These are phyloP conservation scores for Emmonsiellopsis sp. DNA, from an alignment of 2,329 filamentous ascomycete species.

Conservation along the genomic window DNA sequence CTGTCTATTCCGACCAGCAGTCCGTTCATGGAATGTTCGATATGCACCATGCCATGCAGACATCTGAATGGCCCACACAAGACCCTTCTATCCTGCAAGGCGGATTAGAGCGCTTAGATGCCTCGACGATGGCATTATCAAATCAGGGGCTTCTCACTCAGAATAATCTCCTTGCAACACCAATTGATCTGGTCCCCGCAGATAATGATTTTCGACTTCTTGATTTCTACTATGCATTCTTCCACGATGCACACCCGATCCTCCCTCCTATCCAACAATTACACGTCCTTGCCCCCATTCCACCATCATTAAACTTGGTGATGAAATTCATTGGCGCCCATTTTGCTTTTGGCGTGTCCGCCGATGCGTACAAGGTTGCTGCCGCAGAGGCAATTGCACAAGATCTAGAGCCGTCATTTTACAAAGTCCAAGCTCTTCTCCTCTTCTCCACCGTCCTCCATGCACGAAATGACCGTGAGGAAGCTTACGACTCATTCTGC, in stretches of 20 bases:
- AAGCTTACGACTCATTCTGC: constrained; percentile 57
- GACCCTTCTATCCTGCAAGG: background rate
- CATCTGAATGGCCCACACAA: background rate
- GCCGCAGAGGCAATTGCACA: constrained; percentile 24
- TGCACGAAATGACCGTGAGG: constrained; percentile 61
- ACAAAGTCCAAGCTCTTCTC: constrained; percentile 69
- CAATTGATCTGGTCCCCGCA: constrained; percentile 26
- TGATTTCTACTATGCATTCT: constrained; percentile 48
- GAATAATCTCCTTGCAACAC: constrained; percentile 23
- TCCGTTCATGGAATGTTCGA: background rate
- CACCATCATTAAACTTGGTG: constrained; percentile 43
- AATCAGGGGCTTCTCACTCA: constrained; percentile 8
- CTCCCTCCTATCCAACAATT: constrained; percentile 41
- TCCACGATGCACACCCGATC: constrained; percentile 49
- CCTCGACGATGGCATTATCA: constrained; percentile 11
- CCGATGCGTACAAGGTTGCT: constrained; percentile 34
- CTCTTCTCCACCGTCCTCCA: constrained; percentile 71
- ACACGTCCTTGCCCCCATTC: constrained; percentile 30
- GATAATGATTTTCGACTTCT: constrained; percentile 35
- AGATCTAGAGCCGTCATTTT: constrained; percentile 41
- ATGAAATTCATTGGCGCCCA: constrained; percentile 50
- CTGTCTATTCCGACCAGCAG: background rate
- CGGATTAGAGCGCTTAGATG: constrained; percentile 1
- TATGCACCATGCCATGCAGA: background rate
- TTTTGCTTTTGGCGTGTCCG: constrained; percentile 39